phyloP scores from a whole-genome alignment of 2,329 filamentous ascomycete genomes.

The Hypoxylon sp. region DNA sequence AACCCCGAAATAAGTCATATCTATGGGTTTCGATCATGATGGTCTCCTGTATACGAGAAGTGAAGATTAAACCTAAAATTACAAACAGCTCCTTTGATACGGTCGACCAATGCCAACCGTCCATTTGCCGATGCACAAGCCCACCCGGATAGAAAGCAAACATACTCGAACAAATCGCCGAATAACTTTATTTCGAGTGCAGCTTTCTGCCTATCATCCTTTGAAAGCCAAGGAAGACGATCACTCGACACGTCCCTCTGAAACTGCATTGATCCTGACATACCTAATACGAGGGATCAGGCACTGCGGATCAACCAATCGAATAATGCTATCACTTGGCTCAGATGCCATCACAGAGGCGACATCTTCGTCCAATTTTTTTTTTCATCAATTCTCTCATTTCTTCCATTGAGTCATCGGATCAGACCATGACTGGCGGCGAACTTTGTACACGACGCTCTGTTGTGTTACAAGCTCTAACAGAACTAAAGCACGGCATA shows the following conservation, averaged over 20 bases:
- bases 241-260: slow-evolving; percentile 12
- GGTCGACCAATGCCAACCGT: not conserved
- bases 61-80: not conserved
- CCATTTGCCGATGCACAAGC: slow-evolving; percentile 4
- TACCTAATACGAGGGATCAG: slow-evolving; percentile 14
- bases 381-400: not conserved
- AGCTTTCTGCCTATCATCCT: slow-evolving; percentile 1
- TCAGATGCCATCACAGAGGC: slow-evolving; percentile 5
- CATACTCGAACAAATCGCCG: slow-evolving; percentile 8
- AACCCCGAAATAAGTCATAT: not conserved
- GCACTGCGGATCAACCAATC: not conserved
- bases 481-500: not conserved
- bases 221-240: slow-evolving; percentile 8
- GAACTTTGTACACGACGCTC: not conserved
- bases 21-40: slow-evolving; percentile 1
- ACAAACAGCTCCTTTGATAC: not conserved
- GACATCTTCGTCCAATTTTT: not conserved
- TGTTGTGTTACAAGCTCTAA: not conserved
- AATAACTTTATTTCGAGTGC: slow-evolving; percentile 17
- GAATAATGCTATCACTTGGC: slow-evolving; percentile 1
- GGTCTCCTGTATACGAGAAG: not conserved
- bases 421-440: slow-evolving; percentile 3
- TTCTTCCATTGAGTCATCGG: not conserved
- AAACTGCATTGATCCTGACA: slow-evolving; percentile 5
- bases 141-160: not conserved